phyloP scores from a whole-genome alignment of 2,329 filamentous ascomycete genomes.

The Verticillium alfalfae region DNA sequence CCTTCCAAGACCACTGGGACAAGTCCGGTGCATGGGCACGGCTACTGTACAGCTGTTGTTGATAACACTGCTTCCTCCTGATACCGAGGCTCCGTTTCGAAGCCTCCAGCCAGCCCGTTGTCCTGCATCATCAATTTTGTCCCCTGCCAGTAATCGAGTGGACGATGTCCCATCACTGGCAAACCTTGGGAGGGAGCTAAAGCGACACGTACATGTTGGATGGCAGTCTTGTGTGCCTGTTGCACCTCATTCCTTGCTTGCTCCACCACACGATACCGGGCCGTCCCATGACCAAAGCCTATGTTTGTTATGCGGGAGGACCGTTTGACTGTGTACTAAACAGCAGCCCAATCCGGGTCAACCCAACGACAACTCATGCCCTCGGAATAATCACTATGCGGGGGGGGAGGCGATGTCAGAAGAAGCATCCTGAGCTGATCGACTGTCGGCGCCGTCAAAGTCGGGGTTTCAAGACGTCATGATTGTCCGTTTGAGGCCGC shows the following conservation, averaged over 20 bases:
- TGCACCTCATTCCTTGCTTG: background rate
- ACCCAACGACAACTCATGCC: background rate
- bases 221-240: too few relatives aligned
- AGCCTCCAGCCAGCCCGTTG: background rate
- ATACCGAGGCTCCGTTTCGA: background rate
- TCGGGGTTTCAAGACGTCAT: too few relatives aligned
- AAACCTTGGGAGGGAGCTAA: background rate
- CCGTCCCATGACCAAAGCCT: background rate
- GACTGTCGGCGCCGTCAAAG: too few relatives aligned
- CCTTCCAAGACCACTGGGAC: background rate
- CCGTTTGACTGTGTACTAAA: background rate
- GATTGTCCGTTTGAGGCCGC: too few relatives aligned
- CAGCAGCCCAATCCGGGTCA: background rate
- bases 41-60: background rate
- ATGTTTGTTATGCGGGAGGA: background rate
- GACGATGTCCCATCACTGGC: too few relatives aligned
- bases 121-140: background rate
- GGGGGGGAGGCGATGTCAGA: too few relatives aligned
- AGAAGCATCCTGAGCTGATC: too few relatives aligned
- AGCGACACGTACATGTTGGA: background rate
- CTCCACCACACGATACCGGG: background rate
- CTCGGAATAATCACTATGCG: too few relatives aligned
- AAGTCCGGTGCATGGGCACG: background rate
- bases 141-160: background rate
- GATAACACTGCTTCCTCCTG: background rate